Evolutionary conservation across 305 asterid genomes (phyloP).

Genomic region (Solanum aculeatissimum): DNA sequence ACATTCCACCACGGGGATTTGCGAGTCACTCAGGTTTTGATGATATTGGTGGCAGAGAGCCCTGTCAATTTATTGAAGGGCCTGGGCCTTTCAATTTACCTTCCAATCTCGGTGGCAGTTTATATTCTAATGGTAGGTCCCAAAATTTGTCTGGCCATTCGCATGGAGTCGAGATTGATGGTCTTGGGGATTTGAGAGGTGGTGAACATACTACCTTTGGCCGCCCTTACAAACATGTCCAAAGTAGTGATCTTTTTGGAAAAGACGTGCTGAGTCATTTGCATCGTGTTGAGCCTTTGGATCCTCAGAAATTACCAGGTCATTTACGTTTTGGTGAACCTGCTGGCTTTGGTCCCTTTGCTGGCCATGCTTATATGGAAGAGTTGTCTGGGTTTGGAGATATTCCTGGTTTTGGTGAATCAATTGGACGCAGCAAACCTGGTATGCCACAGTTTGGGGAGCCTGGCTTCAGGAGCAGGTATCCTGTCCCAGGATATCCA

Average conservation of each 20-base stretch:
- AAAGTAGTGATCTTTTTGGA: conserved; percentile 34
- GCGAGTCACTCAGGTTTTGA: conserved; percentile 28
- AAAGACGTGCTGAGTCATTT: conserved; percentile 39
- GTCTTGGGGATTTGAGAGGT: conserved; percentile 37
- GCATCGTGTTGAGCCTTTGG: conserved; percentile 35
- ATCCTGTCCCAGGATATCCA: conserved; percentile 43
- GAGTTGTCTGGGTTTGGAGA: conserved; percentile 36
- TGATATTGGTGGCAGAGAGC: conserved; percentile 45
- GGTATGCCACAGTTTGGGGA: conserved; percentile 45
- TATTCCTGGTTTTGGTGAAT: conserved; percentile 33
- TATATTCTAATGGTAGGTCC: conserved; percentile 42
- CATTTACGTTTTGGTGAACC: conserved; percentile 35
- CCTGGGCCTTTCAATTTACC: conserved; percentile 36
- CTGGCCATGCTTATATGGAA: conserved; percentile 33
- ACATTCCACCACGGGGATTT: conserved; percentile 40
- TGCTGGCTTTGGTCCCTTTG: conserved; percentile 42
- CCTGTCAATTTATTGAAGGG: conserved; percentile 50
- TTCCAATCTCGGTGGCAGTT: conserved; percentile 36
- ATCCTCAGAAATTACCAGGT: conserved; percentile 35
- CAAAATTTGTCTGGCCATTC: conserved; percentile 41
- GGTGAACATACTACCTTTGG: conserved; percentile 45
- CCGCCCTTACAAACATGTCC: conserved; percentile 29
- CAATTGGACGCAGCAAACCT: conserved; percentile 32
- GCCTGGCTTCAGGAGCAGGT: conserved; percentile 53
- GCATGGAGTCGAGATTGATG: conserved; percentile 46